phyloP scores from a whole-genome alignment of 1,139 yeast species.

The Suhomyces panamericanus region DNA sequence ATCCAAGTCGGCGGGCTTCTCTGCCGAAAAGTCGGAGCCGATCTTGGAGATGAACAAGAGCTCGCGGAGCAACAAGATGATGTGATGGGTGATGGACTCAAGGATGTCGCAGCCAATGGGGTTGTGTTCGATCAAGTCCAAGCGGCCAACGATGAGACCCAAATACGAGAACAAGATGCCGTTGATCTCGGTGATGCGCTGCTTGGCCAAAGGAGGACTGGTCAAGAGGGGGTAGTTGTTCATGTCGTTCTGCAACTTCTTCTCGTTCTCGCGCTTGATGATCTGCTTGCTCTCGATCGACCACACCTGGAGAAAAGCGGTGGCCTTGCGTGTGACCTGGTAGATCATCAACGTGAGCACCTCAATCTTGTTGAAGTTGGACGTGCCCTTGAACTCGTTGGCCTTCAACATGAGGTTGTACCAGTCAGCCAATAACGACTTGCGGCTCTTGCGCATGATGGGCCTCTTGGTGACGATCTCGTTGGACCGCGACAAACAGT shows the following conservation, averaged over 20 bases:
- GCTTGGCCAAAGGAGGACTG: constrained; percentile 67
- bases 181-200: constrained; percentile 72
- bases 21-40: constrained; percentile 44
- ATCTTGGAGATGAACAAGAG: constrained; percentile 62
- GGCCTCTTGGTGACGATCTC: constrained; percentile 73
- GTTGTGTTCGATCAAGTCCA: constrained; percentile 74
- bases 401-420: constrained; percentile 86
- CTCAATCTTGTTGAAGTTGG: constrained; percentile 64
- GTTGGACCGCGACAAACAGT: constrained; percentile 82
- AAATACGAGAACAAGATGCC: constrained; percentile 69
- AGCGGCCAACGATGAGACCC: constrained; percentile 68
- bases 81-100: constrained; percentile 67
- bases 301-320: constrained; percentile 75
- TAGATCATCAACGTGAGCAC: constrained; percentile 70
- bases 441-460: constrained; percentile 69
- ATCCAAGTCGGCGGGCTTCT: constrained; percentile 50
- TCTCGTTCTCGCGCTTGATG: constrained; percentile 39
- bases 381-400: constrained; percentile 74
- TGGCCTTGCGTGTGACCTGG: constrained; percentile 73
- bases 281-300: constrained; percentile 54
- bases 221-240: constrained; percentile 45
- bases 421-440: constrained; percentile 85
- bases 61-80: constrained; percentile 63
- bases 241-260: constrained; percentile 39
- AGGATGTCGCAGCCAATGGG: constrained; percentile 66